These are phyloP conservation scores for Rhinocladiella mackenziei DNA, from an alignment of 2,329 filamentous ascomycete species.

Conservation along the genomic window DNA sequence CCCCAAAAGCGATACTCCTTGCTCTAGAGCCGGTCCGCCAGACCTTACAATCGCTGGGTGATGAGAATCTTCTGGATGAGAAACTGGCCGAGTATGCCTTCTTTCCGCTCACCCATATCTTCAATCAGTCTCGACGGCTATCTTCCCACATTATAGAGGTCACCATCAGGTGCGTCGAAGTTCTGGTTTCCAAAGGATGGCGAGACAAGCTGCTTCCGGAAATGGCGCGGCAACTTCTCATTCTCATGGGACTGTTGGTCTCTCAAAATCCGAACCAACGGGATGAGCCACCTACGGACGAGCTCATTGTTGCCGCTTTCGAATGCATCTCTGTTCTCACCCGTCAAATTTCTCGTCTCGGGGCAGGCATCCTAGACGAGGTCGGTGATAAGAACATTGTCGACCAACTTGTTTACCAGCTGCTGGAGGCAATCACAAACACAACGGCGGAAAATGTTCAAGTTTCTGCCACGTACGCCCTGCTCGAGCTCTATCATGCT, in stretches of 20 bases:
- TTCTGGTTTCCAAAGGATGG: conserved; percentile 78
- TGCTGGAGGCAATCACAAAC: conserved; percentile 68
- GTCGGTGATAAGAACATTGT: conserved; percentile 67
- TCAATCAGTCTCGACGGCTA: conserved; percentile 69
- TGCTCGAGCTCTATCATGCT: conserved; percentile 59
- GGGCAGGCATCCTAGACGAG: conserved; percentile 43
- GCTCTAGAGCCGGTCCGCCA: conserved; percentile 45
- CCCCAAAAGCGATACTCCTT: conserved; percentile 46
- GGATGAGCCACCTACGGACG: conserved; percentile 54
- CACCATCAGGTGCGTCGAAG: conserved; percentile 67
- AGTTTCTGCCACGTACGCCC: conserved; percentile 61
- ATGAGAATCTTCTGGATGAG: conserved; percentile 57
- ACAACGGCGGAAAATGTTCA: conserved; percentile 66
- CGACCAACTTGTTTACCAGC: conserved; percentile 74
- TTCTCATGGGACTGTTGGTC: conserved; percentile 76
- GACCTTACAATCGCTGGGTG: conserved; percentile 39
- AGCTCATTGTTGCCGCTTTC: conserved; percentile 69
- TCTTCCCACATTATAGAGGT: conserved; percentile 68
- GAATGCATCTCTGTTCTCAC: conserved; percentile 62
- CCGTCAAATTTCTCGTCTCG: conserved; percentile 50
- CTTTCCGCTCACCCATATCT: conserved; percentile 83
- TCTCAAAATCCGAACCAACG: conserved; percentile 63
- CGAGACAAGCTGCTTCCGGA: conserved; percentile 64
- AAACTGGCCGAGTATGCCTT: conserved; percentile 92
- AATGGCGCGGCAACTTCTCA: conserved; percentile 77